Conservation (phyloP, 1,284 basidiomycete species). For the Stereum hirsutum region DNA sequence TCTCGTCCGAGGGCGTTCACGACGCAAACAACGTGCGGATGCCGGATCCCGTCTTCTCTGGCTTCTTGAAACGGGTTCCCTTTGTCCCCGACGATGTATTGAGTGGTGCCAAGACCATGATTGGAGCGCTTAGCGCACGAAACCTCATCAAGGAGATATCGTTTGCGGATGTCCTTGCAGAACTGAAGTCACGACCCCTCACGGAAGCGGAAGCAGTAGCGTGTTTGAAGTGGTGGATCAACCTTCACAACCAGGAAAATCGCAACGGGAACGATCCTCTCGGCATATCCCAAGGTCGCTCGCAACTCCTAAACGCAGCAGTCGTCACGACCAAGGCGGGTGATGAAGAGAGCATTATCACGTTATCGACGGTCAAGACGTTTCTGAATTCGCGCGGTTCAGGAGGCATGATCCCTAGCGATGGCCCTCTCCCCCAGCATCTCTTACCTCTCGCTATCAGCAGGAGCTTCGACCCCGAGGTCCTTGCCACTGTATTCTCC, state of each 20-base stretch:
- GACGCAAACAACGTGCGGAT: conserved; percentile 67
- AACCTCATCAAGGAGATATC: conserved; percentile 76
- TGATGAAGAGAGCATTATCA: conserved; percentile 44
- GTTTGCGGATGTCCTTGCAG: conserved; percentile 80
- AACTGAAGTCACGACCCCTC: conserved; percentile 71
- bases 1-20: conserved; percentile 76
- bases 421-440: conserved; percentile 75
- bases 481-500: conserved; percentile 56
- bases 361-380: conserved; percentile 61
- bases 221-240: conserved; percentile 88
- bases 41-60: conserved; percentile 66
- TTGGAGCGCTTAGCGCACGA: conserved; percentile 57
- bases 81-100: conserved; percentile 64
- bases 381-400: conserved; percentile 67
- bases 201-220: conserved; percentile 68
- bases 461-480: conserved; percentile 48
- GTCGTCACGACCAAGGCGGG: conserved; percentile 39
- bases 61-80: conserved; percentile 78
- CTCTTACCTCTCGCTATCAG: conserved; percentile 71
- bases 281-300: conserved; percentile 39
- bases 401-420: conserved; percentile 60
- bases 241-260: conserved; percentile 44
- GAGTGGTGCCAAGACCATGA: conserved; percentile 55
- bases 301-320: conserved; percentile 62
- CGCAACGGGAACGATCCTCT: conserved; percentile 14